Conservation (phyloP, 257 asterid species). For the Linderniella brevidens region DNA sequence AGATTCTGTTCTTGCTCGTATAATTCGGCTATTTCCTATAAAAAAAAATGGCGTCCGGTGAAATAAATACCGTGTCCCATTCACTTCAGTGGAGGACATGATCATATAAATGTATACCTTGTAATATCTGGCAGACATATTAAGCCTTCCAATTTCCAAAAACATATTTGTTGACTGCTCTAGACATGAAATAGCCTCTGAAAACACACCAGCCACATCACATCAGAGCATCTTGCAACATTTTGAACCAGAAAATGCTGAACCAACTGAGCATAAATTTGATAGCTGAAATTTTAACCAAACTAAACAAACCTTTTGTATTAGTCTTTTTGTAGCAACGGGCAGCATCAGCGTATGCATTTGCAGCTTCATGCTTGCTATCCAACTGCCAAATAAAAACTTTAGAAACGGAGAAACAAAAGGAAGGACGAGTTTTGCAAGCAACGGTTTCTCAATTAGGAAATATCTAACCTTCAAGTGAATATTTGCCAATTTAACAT, state of each 20-base stretch:
- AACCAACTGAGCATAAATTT: not conserved
- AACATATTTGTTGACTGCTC: conserved; percentile 68
- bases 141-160: conserved; percentile 88
- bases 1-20: conserved; percentile 72
- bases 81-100: not conserved
- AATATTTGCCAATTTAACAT: conserved; percentile 71
- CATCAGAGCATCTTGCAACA: conserved; percentile 1
- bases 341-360: conserved; percentile 86
- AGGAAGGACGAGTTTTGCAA: not conserved
- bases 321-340: conserved; percentile 77
- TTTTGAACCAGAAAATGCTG: no score
- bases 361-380: conserved; percentile 97
- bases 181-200: conserved; percentile 79
- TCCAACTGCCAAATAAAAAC: conserved; percentile 43
- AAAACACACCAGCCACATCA: conserved; percentile 11
- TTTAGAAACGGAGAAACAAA: not conserved
- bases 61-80: no score
- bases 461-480: conserved; percentile 45
- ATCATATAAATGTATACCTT: conserved; percentile 34
- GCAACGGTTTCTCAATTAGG: not conserved
- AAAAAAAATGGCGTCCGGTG: not conserved
- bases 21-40: conserved; percentile 88
- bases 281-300: not conserved
- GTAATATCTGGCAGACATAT: conserved; percentile 89
- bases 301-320: conserved; percentile 29